Percentiles rank a stretch among this genome's conserved stretches.
phyloP scores from a whole-genome alignment of 139 green algal species.

The Trebouxia sp. region DNA sequence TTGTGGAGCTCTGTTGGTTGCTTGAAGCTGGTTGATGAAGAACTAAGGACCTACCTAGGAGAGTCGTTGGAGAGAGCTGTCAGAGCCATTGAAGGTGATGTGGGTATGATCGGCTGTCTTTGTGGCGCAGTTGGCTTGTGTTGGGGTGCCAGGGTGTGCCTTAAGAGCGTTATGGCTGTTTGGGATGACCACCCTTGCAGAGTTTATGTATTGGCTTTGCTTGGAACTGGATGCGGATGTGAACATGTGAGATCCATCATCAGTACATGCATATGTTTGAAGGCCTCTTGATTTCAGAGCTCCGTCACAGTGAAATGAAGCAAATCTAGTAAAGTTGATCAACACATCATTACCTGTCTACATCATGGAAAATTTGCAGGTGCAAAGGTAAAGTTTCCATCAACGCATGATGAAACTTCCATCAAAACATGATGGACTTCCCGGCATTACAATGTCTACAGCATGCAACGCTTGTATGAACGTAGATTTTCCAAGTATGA shows the following conservation, averaged over 20 bases:
- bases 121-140: neutral
- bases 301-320: slow-evolving; percentile 5
- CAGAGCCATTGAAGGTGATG: slow-evolving; percentile 1
- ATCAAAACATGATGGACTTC: neutral
- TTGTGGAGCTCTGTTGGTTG: slow-evolving; percentile 19
- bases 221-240: slow-evolving; percentile 5
- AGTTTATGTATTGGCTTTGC: slow-evolving; percentile 7
- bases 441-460: slow-evolving; percentile 3
- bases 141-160: slow-evolving; percentile 12
- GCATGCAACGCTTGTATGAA: neutral
- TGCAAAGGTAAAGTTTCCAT: slow-evolving; percentile 20
- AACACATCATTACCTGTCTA: slow-evolving; percentile 14
- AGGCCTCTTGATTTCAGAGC: slow-evolving; percentile 17
- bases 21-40: slow-evolving; percentile 20
- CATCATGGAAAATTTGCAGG: slow-evolving; percentile 8
- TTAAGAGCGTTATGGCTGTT: slow-evolving; percentile 16
- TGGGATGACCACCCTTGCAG: slow-evolving; percentile 16
- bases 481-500: slow-evolving; percentile 14
- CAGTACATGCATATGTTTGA: slow-evolving; percentile 22
- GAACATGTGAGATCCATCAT: slow-evolving; percentile 15
- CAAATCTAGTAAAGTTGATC: slow-evolving; percentile 15
- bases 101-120: neutral
- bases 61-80: slow-evolving; percentile 12
- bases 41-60: slow-evolving; percentile 15
- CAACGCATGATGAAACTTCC: too few relatives aligned